These are phyloP conservation scores for Pogostemon cablin DNA, from an alignment of 257 asterid genomes.

Conservation along the genomic window DNA sequence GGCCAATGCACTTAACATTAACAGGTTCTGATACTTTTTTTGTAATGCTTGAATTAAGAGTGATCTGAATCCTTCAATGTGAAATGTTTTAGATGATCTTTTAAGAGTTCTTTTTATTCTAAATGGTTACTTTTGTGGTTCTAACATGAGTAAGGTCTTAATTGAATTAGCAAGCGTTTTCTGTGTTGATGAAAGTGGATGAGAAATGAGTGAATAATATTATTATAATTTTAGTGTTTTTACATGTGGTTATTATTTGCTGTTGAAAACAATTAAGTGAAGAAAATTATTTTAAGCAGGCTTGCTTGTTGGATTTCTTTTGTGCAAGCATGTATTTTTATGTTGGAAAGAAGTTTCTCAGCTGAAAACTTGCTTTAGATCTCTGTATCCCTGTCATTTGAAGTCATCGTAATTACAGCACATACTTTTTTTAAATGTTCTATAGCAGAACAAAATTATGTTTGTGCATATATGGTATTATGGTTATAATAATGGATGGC, in stretches of 20 bases:
- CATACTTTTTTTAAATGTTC: slow-evolving; percentile 10
- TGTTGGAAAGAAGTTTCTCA: slow-evolving; percentile 23
- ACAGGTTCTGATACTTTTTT: slow-evolving; percentile 59
- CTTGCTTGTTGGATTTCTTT: slow-evolving; percentile 26
- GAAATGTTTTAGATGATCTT: slow-evolving; percentile 16
- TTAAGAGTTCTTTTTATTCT: not conserved
- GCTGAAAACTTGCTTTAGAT: slow-evolving; percentile 6
- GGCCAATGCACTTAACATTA: slow-evolving; percentile 87
- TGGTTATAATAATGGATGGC: not conserved
- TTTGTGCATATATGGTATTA: slow-evolving; percentile 10
- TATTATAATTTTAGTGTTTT: not conserved
- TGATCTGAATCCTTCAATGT: slow-evolving; percentile 19
- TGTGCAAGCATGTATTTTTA: slow-evolving; percentile 24
- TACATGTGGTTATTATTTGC: slow-evolving; percentile 7
- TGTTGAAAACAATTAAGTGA: not conserved
- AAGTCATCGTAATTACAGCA: slow-evolving; percentile 10
- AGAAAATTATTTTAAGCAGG: slow-evolving; percentile 16
- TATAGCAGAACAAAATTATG: slow-evolving; percentile 2
- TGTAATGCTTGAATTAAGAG: slow-evolving; percentile 11
- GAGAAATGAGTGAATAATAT: slow-evolving; percentile 6
- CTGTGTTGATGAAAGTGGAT: not conserved
- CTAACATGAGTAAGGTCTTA: not conserved
- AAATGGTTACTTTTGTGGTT: slow-evolving; percentile 24
- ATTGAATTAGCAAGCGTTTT: slow-evolving; percentile 14
- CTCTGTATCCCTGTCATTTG: slow-evolving; percentile 2